Percentiles rank a stretch among this genome's conserved stretches.
Evolutionary conservation across 2,329 filamentous ascomycete genomes (phyloP).

Genomic region (Arthrobotrys musiformis): DNA sequence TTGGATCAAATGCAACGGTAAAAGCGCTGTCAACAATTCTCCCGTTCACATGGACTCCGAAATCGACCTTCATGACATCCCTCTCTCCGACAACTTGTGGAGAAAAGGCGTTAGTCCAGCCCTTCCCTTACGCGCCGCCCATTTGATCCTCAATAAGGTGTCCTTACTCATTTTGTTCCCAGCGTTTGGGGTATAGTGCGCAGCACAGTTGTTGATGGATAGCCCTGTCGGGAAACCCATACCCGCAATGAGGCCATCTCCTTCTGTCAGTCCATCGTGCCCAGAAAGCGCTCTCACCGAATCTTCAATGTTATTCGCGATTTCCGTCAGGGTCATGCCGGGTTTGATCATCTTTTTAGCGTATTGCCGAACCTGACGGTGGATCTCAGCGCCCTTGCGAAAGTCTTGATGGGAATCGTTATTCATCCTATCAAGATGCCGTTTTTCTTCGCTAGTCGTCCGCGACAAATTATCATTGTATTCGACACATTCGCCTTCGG

Average conservation of each 20-base stretch:
- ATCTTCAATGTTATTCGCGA: slow-evolving; percentile 87
- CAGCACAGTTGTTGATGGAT: slow-evolving; percentile 84
- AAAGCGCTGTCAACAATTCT: slow-evolving; percentile 78
- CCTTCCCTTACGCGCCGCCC: no score
- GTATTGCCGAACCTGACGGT: slow-evolving; percentile 86
- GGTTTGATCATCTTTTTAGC: slow-evolving; percentile 83
- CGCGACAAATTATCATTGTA: slow-evolving; percentile 82
- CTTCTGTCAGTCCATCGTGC: slow-evolving; percentile 79
- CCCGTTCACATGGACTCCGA: slow-evolving; percentile 77
- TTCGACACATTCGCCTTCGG: slow-evolving; percentile 76
- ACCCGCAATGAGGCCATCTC: slow-evolving; percentile 79
- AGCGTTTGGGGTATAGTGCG: slow-evolving; percentile 87
- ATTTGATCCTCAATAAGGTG: neutral
- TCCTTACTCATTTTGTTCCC: slow-evolving; percentile 75
- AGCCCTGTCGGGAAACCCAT: slow-evolving; percentile 89
- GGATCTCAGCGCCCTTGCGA: slow-evolving; percentile 85
- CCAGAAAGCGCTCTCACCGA: slow-evolving; percentile 80
- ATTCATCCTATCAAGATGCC: slow-evolving; percentile 82
- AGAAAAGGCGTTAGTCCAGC: neutral
- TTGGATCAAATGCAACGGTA: slow-evolving; percentile 74
- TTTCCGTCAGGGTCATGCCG: slow-evolving; percentile 81
- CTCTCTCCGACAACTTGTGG: slow-evolving; percentile 68
- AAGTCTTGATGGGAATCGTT: slow-evolving; percentile 83
- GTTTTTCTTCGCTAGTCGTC: slow-evolving; percentile 85
- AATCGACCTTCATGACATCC: slow-evolving; percentile 79